Evolutionary conservation across 345 rosid species (phyloP), one percentile per base, ranked within the genome.

Genomic region (Citrus mangshanensis): DNA sequence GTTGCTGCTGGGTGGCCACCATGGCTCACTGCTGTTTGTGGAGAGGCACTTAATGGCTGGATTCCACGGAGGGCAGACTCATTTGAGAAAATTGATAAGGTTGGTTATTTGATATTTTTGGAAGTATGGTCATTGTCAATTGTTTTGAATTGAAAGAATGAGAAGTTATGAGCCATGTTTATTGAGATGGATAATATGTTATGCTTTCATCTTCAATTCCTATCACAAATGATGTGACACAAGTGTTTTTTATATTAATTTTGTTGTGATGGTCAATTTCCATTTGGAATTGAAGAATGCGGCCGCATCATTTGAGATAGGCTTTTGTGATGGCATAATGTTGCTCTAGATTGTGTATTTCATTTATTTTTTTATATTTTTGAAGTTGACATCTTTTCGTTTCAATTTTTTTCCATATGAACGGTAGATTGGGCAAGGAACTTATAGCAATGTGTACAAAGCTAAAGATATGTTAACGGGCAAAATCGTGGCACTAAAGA

Each of bases 1-100:
- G 99, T 88, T 66, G 97, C 97, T n/a, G 97, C 98, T 70, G 99
- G 99, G 34, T 96, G 99, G 99, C 99, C 99, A 21, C 78, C 91
- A 2, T 96, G 99, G 99, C 88, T 96, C 62, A 89, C 99, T 0
- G 93, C 90, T 18, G 97, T 92, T 63, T 94, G 98, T 64, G 99
- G 99, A 58, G 99, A 96, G 83, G 99, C 97, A 0, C 91, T 96
- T 51, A 91, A 82, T 83, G 99, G 99, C 2, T 96, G 97, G 99
- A 80, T 93, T 84, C 99, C 99, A 2, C 91, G 98, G 54, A 86
- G 91, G 40, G 99, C 98, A 5, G 97, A 96, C 77, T 85, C 97
- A 5, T 96, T 93, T 37, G 97, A 96, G 98, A 96, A 96, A 88
- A 94, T 96, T 25, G 99, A 93, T 79, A 96, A 96, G 98, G 99